A percentile compares a stretch with the other conserved stretches of the same genome.
phyloP scores from a whole-genome alignment of 2,329 filamentous ascomycete genomes.

The Colletotrichum destructivum region DNA sequence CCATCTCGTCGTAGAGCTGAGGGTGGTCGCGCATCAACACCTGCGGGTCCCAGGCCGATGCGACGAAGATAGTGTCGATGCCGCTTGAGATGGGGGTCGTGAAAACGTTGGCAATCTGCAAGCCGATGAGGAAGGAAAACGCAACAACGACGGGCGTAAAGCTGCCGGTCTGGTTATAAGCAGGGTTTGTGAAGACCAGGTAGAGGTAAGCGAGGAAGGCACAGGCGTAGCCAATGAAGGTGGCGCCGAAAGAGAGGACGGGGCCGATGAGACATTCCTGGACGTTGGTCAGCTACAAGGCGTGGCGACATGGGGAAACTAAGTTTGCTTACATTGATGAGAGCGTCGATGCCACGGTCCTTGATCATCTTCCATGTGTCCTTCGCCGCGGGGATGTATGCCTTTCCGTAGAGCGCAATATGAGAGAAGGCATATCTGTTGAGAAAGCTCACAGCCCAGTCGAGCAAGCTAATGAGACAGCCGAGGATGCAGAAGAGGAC shows the following conservation, averaged over 20 bases:
- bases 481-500: slow-evolving; percentile 82
- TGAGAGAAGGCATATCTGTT: slow-evolving; percentile 95
- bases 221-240: slow-evolving; percentile 88
- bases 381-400: slow-evolving; percentile 89
- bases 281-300: background rate
- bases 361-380: slow-evolving; percentile 94
- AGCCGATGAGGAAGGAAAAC: slow-evolving; percentile 89
- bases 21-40: slow-evolving; percentile 86
- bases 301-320: fast-evolving
- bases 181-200: slow-evolving; percentile 83
- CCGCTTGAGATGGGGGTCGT: slow-evolving; percentile 89
- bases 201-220: slow-evolving; percentile 90
- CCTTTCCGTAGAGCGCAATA: slow-evolving; percentile 92
- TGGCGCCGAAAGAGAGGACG: slow-evolving; percentile 81
- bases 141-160: slow-evolving; percentile 86
- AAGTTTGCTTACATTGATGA: slow-evolving; percentile 74
- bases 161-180: slow-evolving; percentile 77
- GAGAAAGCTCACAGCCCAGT: slow-evolving; percentile 90
- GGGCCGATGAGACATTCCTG: slow-evolving; percentile 84
- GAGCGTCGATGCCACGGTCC: slow-evolving; percentile 89
- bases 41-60: slow-evolving; percentile 77
- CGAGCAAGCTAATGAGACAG: slow-evolving; percentile 82
- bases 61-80: slow-evolving; percentile 94
- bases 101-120: slow-evolving; percentile 92
- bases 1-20: slow-evolving; percentile 84